phyloP scores from a whole-genome alignment of 306 rosid species.

The Quercus wislizeni region DNA sequence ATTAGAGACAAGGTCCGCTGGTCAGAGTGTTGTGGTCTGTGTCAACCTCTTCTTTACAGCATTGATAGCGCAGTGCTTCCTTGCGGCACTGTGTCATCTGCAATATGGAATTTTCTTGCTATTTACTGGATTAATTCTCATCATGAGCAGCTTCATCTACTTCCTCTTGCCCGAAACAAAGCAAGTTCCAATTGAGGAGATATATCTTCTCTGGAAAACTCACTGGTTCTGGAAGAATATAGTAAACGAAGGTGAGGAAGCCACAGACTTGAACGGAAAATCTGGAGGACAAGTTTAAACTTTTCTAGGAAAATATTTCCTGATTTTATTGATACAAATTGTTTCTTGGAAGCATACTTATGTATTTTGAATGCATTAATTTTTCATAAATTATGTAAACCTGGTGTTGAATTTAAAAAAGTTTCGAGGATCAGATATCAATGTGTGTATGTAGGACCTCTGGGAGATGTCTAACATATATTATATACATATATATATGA shows the following conservation, averaged over 20 bases:
- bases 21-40: conserved; percentile 93
- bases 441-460: neutral
- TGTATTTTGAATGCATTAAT: neutral
- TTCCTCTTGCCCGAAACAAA: conserved; percentile 95
- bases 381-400: no score
- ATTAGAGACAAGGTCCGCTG: conserved; percentile 86
- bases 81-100: conserved; percentile 79
- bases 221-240: conserved; percentile 85
- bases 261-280: conserved; percentile 23
- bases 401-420: neutral
- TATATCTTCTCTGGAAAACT: conserved; percentile 74
- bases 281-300: conserved; percentile 21
- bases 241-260: conserved; percentile 34
- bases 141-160: conserved; percentile 74
- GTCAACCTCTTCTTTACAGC: conserved; percentile 94
- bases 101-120: conserved; percentile 82
- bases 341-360: neutral
- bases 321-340: neutral
- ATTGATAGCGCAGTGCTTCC: conserved; percentile 84
- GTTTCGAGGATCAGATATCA: neutral
- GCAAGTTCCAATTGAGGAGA: conserved; percentile 89
- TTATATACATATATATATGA: no score
- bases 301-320: neutral
- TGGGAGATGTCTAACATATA: neutral
- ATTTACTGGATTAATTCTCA: conserved; percentile 58